Percentiles rank a stretch among this genome's conserved stretches.
Evolutionary conservation across 2,329 filamentous ascomycete genomes (phyloP).

Genomic region (Microcyclosporella mali): DNA sequence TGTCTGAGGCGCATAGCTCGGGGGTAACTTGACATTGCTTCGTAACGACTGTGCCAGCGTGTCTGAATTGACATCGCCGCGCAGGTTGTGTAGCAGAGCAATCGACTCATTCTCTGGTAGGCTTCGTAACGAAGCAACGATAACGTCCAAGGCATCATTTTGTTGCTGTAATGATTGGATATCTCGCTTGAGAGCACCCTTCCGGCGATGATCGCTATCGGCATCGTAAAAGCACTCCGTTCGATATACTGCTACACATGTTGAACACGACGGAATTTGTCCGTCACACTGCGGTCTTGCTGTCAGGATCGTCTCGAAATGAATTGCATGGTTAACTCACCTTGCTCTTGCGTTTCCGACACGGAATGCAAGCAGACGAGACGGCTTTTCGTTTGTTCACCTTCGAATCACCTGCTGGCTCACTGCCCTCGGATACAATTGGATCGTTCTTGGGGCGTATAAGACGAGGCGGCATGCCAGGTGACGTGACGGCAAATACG

Average conservation of each 20-base stretch:
- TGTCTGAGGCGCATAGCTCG: constrained; percentile 27
- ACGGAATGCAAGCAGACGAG: constrained; percentile 44
- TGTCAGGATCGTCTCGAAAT: constrained; percentile 1
- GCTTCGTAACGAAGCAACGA: constrained; percentile 39
- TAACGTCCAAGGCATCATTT: constrained; percentile 34
- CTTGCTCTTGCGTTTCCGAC: constrained; percentile 47
- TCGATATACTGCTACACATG: constrained; percentile 46
- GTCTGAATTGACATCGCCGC: constrained; percentile 36
- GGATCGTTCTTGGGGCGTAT: constrained; percentile 30
- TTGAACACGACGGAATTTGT: constrained; percentile 43
- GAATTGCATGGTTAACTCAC: constrained; percentile 26
- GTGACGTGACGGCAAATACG: neutral
- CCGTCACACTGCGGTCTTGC: constrained; percentile 43
- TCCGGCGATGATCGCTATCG: constrained; percentile 44
- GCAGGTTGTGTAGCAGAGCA: constrained; percentile 39
- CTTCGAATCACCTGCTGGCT: constrained; percentile 23
- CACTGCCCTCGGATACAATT: constrained; percentile 15
- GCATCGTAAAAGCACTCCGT: constrained; percentile 47
- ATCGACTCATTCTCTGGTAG: constrained; percentile 42
- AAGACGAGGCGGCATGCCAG: constrained; percentile 29
- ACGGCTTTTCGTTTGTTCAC: constrained; percentile 31
- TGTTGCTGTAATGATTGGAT: constrained; percentile 34
- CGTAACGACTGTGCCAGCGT: constrained; percentile 37
- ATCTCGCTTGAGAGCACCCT: constrained; percentile 37
- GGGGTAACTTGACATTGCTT: constrained; percentile 34